These are phyloP conservation scores for Rutstroemia sydowiana DNA, from an alignment of 2,329 filamentous ascomycete species.

Conservation along the genomic window DNA sequence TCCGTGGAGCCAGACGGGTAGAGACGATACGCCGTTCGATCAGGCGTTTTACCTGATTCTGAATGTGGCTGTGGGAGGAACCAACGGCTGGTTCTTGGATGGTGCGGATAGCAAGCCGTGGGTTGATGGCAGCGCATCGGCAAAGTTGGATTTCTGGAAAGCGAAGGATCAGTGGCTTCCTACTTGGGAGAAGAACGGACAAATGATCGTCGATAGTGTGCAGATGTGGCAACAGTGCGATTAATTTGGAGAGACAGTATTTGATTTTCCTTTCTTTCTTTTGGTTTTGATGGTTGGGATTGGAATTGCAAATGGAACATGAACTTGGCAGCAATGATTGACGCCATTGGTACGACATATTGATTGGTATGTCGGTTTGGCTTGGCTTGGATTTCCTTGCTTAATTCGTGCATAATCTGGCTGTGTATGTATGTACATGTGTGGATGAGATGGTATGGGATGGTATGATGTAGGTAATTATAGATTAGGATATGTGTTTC, in stretches of 20 bases:
- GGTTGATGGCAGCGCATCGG: slow-evolving; percentile 60
- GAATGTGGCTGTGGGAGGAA: slow-evolving; percentile 68
- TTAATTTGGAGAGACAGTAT: slow-evolving; percentile 23
- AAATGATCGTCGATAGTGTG: slow-evolving; percentile 63
- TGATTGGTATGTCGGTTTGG: too few species aligned
- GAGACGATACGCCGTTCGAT: slow-evolving; percentile 64
- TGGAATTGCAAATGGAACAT: too few species aligned
- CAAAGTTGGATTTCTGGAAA: slow-evolving; percentile 71
- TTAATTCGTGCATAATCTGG: too few species aligned
- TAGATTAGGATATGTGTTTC: too few species aligned
- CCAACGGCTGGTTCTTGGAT: slow-evolving; percentile 80
- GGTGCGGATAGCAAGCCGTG: slow-evolving; percentile 67
- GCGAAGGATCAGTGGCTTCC: slow-evolving; percentile 57
- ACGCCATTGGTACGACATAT: too few species aligned
- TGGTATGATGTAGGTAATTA: too few species aligned
- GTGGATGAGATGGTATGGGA: too few species aligned
- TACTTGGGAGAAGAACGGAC: slow-evolving; percentile 58
- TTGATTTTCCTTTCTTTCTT: too few species aligned
- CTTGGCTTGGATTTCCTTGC: too few species aligned
- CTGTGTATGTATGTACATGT: too few species aligned
- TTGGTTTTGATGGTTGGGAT: background rate
- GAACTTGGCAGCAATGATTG: too few species aligned
- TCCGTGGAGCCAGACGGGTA: slow-evolving; percentile 56
- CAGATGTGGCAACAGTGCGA: slow-evolving; percentile 65
- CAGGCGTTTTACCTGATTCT: slow-evolving; percentile 69